Evolutionary conservation across 179 eudicot species (phyloP), one percentile per base, ranked within the genome.

Genomic region (Camellia oleifera): DNA sequence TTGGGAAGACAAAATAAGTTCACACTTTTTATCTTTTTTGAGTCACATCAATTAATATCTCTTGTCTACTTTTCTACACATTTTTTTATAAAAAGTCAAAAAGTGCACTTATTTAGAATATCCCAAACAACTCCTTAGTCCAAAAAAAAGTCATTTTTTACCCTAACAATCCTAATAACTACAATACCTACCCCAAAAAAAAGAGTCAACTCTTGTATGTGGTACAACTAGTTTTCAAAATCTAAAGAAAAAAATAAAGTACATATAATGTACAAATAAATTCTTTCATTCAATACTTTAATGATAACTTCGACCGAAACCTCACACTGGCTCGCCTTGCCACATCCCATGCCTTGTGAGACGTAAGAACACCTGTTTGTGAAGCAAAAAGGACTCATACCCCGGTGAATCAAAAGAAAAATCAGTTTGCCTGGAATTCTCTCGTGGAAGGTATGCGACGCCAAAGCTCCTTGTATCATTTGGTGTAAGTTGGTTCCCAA

Each of bases 341-440:
- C 78, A 95, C 98, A 72, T 95, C 98, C 97, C 97, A 95, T 13
- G 98, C 85, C 87, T 90, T 93, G 14, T 90, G 97, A 26, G 97
- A 97, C 71, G 89, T 88, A 20, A 54, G 20, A n/a, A 93, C 97
- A 46, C 98, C 97, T 2, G 88, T 93, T 74, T 95, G 98, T 48
- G 94, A 85, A n/a, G 98, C 98, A 62, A 95, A 95, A 87, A 95
- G 14, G 98, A 95, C 80, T 95, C 98, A 44, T 93, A 95, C 23
- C 97, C 97, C 1, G 98, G 98, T 5, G 98, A 95, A 82, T 95
- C 98, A 63, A 95, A 95, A 52, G 98, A 97, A 68, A 91, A 93
- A 80, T 97, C 98, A 1, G 97, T 95, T 81, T 95, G 97, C 82
- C 81, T 91, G 2, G 97, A 95, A 50, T 84, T 83, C 79, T 93